Evolutionary conservation across 768 basidiomycete genomes (phyloP).

Genomic region (Auriscalpium vulgare): DNA sequence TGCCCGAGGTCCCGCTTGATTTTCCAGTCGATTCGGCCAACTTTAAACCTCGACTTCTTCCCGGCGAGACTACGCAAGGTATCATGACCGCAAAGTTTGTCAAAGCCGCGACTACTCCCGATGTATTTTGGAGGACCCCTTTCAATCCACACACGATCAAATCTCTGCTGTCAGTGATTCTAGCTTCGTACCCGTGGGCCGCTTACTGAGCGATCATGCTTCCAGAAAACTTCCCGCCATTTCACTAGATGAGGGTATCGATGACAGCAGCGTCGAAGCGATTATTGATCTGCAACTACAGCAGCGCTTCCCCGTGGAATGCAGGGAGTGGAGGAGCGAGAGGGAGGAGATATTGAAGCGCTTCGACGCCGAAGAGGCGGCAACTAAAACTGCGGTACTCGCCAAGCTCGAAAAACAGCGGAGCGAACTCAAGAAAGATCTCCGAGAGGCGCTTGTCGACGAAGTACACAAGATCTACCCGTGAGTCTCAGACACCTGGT

Average conservation of each 20-base stretch:
- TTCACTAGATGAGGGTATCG: neutral
- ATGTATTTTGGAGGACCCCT: too few relatives aligned
- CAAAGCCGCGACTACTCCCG: neutral
- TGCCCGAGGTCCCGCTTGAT: too few relatives aligned
- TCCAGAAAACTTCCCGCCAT: neutral
- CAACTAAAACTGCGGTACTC: neutral
- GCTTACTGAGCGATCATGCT: too few relatives aligned
- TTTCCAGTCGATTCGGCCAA: neutral
- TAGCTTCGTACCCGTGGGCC: too few relatives aligned
- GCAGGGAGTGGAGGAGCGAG: neutral
- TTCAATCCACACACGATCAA: neutral
- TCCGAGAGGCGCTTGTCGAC: neutral
- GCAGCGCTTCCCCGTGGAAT: neutral
- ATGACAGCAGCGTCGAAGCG: neutral
- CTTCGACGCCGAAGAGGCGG: neutral
- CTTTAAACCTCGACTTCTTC: neutral
- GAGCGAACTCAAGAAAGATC: neutral
- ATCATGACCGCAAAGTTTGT: constrained; percentile 5
- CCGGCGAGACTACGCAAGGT: constrained; percentile 15
- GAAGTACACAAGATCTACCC: neutral
- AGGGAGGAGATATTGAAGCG: neutral
- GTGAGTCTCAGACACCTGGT: neutral
- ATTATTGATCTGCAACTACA: neutral
- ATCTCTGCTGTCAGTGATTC: neutral
- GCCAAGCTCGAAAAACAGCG: neutral